Percentiles rank a stretch among this genome's conserved stretches.
Evolutionary conservation across 192 early-diverging fungal genomes (phyloP).

Genomic region (Gaertneriomyces sp.): DNA sequence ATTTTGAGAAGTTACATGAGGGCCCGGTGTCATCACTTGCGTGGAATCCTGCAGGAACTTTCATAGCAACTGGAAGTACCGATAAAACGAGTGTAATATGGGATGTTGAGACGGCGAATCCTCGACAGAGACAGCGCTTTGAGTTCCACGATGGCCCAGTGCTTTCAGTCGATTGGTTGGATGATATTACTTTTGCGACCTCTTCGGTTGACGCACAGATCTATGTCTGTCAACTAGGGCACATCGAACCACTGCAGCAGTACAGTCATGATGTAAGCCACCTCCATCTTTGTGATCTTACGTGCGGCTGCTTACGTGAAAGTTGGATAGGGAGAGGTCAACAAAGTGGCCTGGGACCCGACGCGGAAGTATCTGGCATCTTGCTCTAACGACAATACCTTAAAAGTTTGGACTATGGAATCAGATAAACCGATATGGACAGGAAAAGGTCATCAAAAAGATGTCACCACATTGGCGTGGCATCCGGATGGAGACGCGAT

Average conservation of each 20-base stretch:
- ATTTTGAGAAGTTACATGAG: conserved; percentile 62
- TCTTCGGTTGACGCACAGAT: conserved; percentile 78
- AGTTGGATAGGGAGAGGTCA: conserved; percentile 61
- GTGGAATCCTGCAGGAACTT: conserved; percentile 78
- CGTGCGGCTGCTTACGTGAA: neutral
- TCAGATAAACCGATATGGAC: conserved; percentile 48
- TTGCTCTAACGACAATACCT: conserved; percentile 73
- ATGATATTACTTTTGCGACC: conserved; percentile 87
- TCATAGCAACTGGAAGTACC: conserved; percentile 70
- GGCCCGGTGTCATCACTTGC: conserved; percentile 80
- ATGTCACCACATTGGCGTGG: conserved; percentile 81
- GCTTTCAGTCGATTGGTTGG: conserved; percentile 89
- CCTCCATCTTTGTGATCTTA: conserved; percentile 6
- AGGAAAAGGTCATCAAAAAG: conserved; percentile 66
- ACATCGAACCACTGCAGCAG: conserved; percentile 62
- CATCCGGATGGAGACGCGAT: conserved; percentile 52
- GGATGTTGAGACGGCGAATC: conserved; percentile 72
- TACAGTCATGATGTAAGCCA: conserved; percentile 70
- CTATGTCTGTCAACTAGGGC: conserved; percentile 74
- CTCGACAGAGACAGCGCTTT: conserved; percentile 65
- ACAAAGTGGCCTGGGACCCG: conserved; percentile 73
- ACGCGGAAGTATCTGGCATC: conserved; percentile 65
- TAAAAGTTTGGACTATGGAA: conserved; percentile 70
- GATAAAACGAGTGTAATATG: conserved; percentile 83
- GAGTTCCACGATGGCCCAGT: conserved; percentile 54